A percentile compares a stretch with the other conserved stretches of the same genome.
Evolutionary conservation across 495 filamentous ascomycete genomes (phyloP).

Genomic region (Aspergillus diversus): DNA sequence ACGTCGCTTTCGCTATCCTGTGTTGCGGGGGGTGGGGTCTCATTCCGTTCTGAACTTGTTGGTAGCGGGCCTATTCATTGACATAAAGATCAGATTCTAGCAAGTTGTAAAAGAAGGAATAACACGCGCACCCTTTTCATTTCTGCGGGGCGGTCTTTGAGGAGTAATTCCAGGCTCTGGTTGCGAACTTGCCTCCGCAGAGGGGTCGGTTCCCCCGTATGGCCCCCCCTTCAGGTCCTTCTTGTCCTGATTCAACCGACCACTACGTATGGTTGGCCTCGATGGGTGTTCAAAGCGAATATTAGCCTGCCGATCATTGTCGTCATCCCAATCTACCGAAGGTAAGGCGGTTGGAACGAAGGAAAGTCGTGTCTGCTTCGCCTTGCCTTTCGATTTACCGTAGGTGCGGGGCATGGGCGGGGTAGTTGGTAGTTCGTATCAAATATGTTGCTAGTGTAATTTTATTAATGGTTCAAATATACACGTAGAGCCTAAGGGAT

Average conservation of each 20-base stretch:
- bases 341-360: slow-evolving; percentile 40
- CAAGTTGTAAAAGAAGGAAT: neutral
- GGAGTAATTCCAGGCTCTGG: slow-evolving; percentile 2
- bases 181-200: slow-evolving; percentile 1
- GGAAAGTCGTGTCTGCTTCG: slow-evolving; percentile 53
- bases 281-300: slow-evolving; percentile 46
- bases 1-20: slow-evolving; percentile 27
- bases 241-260: slow-evolving; percentile 4
- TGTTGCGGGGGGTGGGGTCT: neutral
- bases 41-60: slow-evolving; percentile 11
- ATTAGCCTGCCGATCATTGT: slow-evolving; percentile 36
- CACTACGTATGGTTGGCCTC: slow-evolving; percentile 30
- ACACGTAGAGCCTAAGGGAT: neutral
- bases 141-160: neutral
- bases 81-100: neutral
- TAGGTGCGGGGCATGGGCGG: slow-evolving; percentile 44
- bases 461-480: neutral
- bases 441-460: neutral
- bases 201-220: slow-evolving; percentile 12
- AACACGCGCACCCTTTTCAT: slow-evolving; percentile 10
- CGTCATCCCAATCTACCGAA: slow-evolving; percentile 18
- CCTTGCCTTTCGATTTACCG: slow-evolving; percentile 44
- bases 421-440: slow-evolving; percentile 1
- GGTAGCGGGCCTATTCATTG: slow-evolving; percentile 4
- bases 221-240: neutral